Percentiles rank a stretch among this genome's conserved stretches.
These are phyloP conservation scores for Massospora cicadina DNA, from an alignment of 371 early-diverging fungal species.

Conservation along the genomic window DNA sequence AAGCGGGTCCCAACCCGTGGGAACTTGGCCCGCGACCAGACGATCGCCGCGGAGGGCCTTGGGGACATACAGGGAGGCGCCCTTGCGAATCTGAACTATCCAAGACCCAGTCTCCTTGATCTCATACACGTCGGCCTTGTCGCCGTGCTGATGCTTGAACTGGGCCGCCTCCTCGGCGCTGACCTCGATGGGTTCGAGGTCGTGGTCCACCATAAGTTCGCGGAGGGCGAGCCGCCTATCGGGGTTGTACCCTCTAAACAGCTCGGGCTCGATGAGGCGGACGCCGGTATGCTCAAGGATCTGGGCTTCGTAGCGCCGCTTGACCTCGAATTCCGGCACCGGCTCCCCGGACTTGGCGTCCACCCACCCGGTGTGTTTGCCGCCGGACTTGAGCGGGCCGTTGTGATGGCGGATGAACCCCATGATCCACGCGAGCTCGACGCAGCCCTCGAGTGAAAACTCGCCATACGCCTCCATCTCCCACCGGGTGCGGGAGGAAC, in stretches of 20 bases:
- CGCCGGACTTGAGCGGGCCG: slow-evolving; percentile 65
- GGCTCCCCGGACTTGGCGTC: slow-evolving; percentile 81
- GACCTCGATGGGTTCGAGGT: slow-evolving; percentile 78
- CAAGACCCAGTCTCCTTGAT: slow-evolving; percentile 40
- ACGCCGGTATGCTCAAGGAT: slow-evolving; percentile 89
- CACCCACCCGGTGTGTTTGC: slow-evolving; percentile 83
- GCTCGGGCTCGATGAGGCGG: slow-evolving; percentile 80
- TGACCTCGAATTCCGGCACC: slow-evolving; percentile 79
- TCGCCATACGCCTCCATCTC: slow-evolving; percentile 90
- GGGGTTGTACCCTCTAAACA: slow-evolving; percentile 86
- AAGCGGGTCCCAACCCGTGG: slow-evolving; percentile 85
- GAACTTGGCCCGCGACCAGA: slow-evolving; percentile 87
- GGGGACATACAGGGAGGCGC: slow-evolving; percentile 77
- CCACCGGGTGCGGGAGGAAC: slow-evolving; percentile 90
- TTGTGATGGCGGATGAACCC: slow-evolving; percentile 81
- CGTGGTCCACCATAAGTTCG: slow-evolving; percentile 81
- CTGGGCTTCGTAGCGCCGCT: slow-evolving; percentile 80
- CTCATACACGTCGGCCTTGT: slow-evolving; percentile 66
- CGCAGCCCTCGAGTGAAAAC: slow-evolving; percentile 88
- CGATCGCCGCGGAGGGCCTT: slow-evolving; percentile 90
- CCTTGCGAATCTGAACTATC: slow-evolving; percentile 69
- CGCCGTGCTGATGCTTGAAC: slow-evolving; percentile 75
- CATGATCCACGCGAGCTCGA: slow-evolving; percentile 97
- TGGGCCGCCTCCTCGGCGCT: slow-evolving; percentile 82
- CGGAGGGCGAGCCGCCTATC: slow-evolving; percentile 73